Conservation (phyloP, 2,329 filamentous ascomycete genomes). For the Biscogniauxia sp. region DNA sequence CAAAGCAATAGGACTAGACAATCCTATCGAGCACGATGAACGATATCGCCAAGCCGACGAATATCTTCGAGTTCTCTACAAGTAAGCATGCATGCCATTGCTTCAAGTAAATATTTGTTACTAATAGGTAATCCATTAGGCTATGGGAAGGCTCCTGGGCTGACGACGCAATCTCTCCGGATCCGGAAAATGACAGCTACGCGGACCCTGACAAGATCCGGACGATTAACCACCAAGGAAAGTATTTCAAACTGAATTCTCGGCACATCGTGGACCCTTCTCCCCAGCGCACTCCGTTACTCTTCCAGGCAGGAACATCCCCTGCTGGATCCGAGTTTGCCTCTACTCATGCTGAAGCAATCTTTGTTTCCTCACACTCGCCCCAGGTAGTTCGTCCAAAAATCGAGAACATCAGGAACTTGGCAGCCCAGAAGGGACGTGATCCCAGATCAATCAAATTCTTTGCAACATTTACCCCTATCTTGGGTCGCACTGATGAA, state of each 20-base stretch:
- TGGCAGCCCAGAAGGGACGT: conserved; percentile 49
- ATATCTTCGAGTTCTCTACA: conserved; percentile 61
- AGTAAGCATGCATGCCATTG: conserved; percentile 36
- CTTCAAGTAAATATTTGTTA: background rate
- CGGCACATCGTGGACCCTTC: conserved; percentile 52
- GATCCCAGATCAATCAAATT: conserved; percentile 58
- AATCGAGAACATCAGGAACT: conserved; percentile 50
- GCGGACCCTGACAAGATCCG: conserved; percentile 58
- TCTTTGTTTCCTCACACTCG: conserved; percentile 57
- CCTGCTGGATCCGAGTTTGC: conserved; percentile 56
- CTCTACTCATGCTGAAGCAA: conserved; percentile 57
- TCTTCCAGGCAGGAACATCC: conserved; percentile 60
- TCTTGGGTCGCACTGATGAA: conserved; percentile 48
- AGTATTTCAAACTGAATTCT: conserved; percentile 48
- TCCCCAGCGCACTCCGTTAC: conserved; percentile 54
- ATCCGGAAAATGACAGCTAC: conserved; percentile 54
- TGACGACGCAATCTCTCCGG: conserved; percentile 53
- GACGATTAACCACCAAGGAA: conserved; percentile 59
- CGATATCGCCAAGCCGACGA: conserved; percentile 61
- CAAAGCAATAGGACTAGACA: conserved; percentile 59
- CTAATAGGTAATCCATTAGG: conserved; percentile 28
- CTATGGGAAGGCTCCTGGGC: conserved; percentile 57
- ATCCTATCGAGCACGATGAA: conserved; percentile 58
- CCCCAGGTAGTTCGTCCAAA: conserved; percentile 48
- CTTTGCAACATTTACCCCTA: conserved; percentile 49